A percentile compares a stretch with the other conserved stretches of the same genome.
Evolutionary conservation across 345 rosid genomes (phyloP).

Genomic region (Eucalyptus polybractea): DNA sequence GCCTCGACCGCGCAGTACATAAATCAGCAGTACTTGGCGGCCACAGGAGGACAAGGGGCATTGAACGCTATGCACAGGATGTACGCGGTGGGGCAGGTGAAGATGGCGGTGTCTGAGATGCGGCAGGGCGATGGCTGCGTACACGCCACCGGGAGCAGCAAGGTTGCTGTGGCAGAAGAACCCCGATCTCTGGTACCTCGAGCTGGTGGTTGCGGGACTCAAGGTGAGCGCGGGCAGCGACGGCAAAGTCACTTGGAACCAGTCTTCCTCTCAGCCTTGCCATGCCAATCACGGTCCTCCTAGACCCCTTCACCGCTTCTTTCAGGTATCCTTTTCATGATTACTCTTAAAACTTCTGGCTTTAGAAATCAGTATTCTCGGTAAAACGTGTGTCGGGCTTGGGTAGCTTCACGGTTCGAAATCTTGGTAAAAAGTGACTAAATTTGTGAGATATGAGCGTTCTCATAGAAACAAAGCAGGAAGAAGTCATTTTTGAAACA

Average conservation of each 20-base stretch:
- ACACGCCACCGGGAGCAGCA: slow-evolving; percentile 30
- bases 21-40: slow-evolving; percentile 76
- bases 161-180: slow-evolving; percentile 86
- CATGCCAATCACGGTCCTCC: slow-evolving; percentile 77
- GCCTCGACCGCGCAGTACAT: slow-evolving; percentile 80
- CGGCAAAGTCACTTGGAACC: slow-evolving; percentile 89
- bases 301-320: slow-evolving; percentile 82
- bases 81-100: slow-evolving; percentile 88
- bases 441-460: neutral
- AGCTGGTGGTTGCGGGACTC: slow-evolving; percentile 72
- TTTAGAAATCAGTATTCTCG: neutral
- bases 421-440: neutral
- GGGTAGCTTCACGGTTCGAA: neutral
- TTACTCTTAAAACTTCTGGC: neutral
- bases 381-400: neutral
- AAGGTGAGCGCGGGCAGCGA: slow-evolving; percentile 86
- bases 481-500: neutral
- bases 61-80: slow-evolving; percentile 48
- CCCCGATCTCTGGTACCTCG: slow-evolving; percentile 80
- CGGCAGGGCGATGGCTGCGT: slow-evolving; percentile 38
- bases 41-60: slow-evolving; percentile 58
- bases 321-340: slow-evolving; percentile 36
- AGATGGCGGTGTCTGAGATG: slow-evolving; percentile 75
- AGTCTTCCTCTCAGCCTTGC: slow-evolving; percentile 71
- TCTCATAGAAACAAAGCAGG: neutral